Evolutionary conservation across 352 stramenopile genomes (phyloP), one percentile per base, ranked within the genome.

Genomic region (Phytophthora quininea): DNA sequence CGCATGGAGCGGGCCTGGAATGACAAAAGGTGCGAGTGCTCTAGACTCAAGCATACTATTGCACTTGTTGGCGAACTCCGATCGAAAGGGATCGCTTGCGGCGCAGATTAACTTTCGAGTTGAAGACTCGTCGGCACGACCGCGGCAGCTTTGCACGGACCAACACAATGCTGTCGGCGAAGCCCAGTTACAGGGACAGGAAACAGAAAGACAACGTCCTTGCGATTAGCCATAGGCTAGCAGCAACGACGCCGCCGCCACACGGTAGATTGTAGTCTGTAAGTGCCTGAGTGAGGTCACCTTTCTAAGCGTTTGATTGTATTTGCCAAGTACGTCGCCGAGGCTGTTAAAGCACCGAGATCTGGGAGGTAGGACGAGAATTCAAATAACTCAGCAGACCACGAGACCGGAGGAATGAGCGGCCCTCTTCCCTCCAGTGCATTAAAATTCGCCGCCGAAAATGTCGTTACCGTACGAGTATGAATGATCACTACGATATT

Each of bases 381-480:
- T 40, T 40, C 35, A 40, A n/a, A n/a, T n/a, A 40, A 40, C 35
- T 40, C 35, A 40, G n/a, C n/a, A n/a, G n/a, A n/a, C n/a, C n/a
- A n/a, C n/a, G n/a, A n/a, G n/a, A n/a, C n/a, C n/a, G n/a, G n/a
- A n/a, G n/a, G n/a, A n/a, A n/a, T n/a, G n/a, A n/a, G n/a, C n/a
- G n/a, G n/a, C 35, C 35, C 35, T 5, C 35, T 40, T 40, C 5
- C n/a, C n/a, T n/a, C n/a, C n/a, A n/a, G n/a, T n/a, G 10, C 10
- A 54, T 54, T 54, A 40, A 57, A 57, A 57, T 57, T 47, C 33
- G 47, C 51, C 51, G 51, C 51, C 51, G 35, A 57, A 57, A 57
- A 35, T n/a, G n/a, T n/a, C n/a, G n/a, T n/a, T n/a, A n/a, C n/a
- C n/a, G n/a, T n/a, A n/a, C n/a, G n/a, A n/a, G n/a, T n/a, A n/a